A percentile compares a stretch with the other conserved stretches of the same genome.
These are phyloP conservation scores for Whalleya microplaca DNA, from an alignment of 2,329 filamentous ascomycete genomes.

Conservation along the genomic window DNA sequence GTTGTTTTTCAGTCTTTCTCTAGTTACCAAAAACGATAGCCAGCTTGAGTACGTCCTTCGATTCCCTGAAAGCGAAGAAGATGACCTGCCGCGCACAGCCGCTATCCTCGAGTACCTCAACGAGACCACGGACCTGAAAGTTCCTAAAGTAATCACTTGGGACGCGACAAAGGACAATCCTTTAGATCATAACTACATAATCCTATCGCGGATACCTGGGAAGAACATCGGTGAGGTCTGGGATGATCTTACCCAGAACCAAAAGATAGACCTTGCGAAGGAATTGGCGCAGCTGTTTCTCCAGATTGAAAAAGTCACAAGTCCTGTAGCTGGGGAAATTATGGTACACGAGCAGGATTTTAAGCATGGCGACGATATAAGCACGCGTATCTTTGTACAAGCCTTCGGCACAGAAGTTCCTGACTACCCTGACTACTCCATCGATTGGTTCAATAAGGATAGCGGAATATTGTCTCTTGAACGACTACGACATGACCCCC, in stretches of 20 bases:
- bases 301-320: conserved; percentile 6
- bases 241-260: conserved; percentile 1
- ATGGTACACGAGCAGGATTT: neutral
- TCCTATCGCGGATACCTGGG: conserved; percentile 8
- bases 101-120: conserved; percentile 9
- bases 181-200: conserved; percentile 1
- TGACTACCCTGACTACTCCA: neutral
- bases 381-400: neutral
- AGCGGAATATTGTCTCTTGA: neutral
- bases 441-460: neutral
- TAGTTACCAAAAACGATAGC: neutral
- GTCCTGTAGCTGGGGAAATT: conserved; percentile 1
- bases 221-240: neutral
- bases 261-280: conserved; percentile 9
- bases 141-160: conserved; percentile 12
- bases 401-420: neutral
- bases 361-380: neutral
- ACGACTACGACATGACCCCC: conserved; percentile 1
- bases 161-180: conserved; percentile 10
- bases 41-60: conserved; percentile 12
- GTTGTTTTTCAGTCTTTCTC: conserved; percentile 6
- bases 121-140: conserved; percentile 9
- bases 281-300: conserved; percentile 2
- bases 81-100: neutral
- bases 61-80: neutral